A percentile compares a stretch with the other conserved stretches of the same genome.
Conservation (phyloP, 805 yeast species). For the Maudiozyma saulgeensis region DNA sequence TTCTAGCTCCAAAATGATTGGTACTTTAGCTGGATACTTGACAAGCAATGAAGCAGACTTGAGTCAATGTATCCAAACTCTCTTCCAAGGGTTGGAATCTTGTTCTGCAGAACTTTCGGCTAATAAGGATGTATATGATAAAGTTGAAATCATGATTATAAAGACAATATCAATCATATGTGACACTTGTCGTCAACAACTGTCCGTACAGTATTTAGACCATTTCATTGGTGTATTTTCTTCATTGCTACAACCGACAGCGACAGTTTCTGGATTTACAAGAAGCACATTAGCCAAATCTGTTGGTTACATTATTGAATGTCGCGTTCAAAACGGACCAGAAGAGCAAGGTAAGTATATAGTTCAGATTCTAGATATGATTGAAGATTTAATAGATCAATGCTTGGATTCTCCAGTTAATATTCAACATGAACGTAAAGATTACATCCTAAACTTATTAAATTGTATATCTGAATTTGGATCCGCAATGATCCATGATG, state of each 20-base stretch:
- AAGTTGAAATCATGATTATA: constrained; percentile 21
- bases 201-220: constrained; percentile 17
- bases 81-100: constrained; percentile 24
- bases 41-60: constrained; percentile 14
- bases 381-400: constrained; percentile 17
- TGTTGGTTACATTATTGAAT: constrained; percentile 52
- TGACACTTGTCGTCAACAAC: constrained; percentile 22
- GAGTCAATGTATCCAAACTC: constrained; percentile 16
- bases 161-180: constrained; percentile 24
- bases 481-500: constrained; percentile 54
- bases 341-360: constrained; percentile 33
- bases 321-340: constrained; percentile 36
- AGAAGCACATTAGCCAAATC: constrained; percentile 51
- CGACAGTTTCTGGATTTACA: constrained; percentile 23
- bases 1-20: constrained; percentile 21
- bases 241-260: constrained; percentile 21
- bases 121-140: constrained; percentile 14
- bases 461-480: constrained; percentile 63
- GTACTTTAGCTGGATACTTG: constrained; percentile 25
- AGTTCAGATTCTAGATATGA: constrained; percentile 26
- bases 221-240: constrained; percentile 27
- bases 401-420: constrained; percentile 3
- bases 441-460: constrained; percentile 47
- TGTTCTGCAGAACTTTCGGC: constrained; percentile 9
- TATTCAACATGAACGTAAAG: constrained; percentile 24